phyloP scores from a whole-genome alignment of 2,329 filamentous ascomycete species.

The Aquanectria penicillioides region DNA sequence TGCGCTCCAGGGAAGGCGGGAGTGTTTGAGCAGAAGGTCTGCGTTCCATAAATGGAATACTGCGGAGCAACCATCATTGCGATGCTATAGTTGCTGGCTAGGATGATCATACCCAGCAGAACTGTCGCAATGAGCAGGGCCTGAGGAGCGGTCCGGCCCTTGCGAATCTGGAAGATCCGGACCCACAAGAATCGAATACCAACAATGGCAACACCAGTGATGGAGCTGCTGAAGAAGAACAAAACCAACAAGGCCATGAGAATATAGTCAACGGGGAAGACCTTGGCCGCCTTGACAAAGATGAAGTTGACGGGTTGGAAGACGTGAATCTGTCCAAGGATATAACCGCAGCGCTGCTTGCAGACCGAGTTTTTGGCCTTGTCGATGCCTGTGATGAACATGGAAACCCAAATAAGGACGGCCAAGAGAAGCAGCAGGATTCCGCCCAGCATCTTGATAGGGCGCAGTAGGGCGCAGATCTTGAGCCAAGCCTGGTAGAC shows the following conservation, averaged over 20 bases:
- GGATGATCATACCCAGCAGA: slow-evolving; percentile 86
- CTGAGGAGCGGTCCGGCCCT: slow-evolving; percentile 89
- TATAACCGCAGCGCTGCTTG: slow-evolving; percentile 90
- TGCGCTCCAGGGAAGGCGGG: slow-evolving; percentile 69
- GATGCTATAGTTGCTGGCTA: slow-evolving; percentile 92
- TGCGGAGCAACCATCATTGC: slow-evolving; percentile 96
- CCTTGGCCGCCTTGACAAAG: slow-evolving; percentile 76
- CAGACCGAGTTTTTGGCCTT: slow-evolving; percentile 96
- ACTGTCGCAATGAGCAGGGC: slow-evolving; percentile 91
- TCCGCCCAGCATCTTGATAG: slow-evolving; percentile 88
- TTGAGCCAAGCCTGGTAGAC: slow-evolving; percentile 83
- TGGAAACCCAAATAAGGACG: slow-evolving; percentile 83
- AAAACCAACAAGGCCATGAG: slow-evolving; percentile 87
- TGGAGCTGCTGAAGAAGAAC: slow-evolving; percentile 87
- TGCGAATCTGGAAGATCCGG: slow-evolving; percentile 88
- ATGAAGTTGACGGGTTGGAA: slow-evolving; percentile 97
- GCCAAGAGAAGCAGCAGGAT: slow-evolving; percentile 79
- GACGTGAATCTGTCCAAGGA: slow-evolving; percentile 85
- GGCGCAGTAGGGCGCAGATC: slow-evolving; percentile 82
- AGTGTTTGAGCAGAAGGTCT: slow-evolving; percentile 88
- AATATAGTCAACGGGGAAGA: slow-evolving; percentile 92
- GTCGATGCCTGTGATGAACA: slow-evolving; percentile 95
- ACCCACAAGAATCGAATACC: slow-evolving; percentile 98
- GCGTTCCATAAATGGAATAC: slow-evolving; percentile 92
- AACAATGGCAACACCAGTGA: slow-evolving; percentile 85